Conservation (phyloP, 495 filamentous ascomycete genomes). For the Aspergillus baeticus region DNA sequence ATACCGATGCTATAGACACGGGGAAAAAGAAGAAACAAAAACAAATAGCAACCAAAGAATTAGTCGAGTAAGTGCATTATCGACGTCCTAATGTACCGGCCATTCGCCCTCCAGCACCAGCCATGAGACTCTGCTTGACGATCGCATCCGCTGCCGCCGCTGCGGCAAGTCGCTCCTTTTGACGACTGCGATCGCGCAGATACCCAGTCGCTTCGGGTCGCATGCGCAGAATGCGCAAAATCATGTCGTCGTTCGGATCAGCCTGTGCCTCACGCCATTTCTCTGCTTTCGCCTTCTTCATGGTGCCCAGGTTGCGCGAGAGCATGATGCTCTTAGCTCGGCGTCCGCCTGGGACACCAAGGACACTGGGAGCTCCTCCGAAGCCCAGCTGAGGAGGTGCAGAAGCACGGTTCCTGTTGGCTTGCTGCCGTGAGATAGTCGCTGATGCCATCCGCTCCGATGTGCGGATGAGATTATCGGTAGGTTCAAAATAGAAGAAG, state of each 20-base stretch:
- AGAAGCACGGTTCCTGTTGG: slow-evolving; percentile 64
- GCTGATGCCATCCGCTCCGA: slow-evolving; percentile 94
- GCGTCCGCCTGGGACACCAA: slow-evolving; percentile 67
- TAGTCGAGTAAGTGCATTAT: slow-evolving; percentile 15
- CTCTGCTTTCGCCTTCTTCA: slow-evolving; percentile 92
- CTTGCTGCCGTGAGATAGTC: slow-evolving; percentile 74
- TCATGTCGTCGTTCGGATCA: slow-evolving; percentile 98
- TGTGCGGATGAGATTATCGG: slow-evolving; percentile 86
- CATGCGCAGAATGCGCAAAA: slow-evolving; percentile 93
- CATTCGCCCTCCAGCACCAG: slow-evolving; percentile 64
- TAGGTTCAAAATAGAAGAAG: slow-evolving; percentile 97
- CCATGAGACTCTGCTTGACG: slow-evolving; percentile 84
- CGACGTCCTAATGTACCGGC: slow-evolving; percentile 51
- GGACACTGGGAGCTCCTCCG: slow-evolving; percentile 60
- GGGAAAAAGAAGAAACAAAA: slow-evolving; percentile 5
- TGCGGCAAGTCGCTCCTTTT: slow-evolving; percentile 90
- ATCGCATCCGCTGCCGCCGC: slow-evolving; percentile 91
- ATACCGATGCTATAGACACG: slow-evolving; percentile 5
- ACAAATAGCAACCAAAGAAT: not conserved
- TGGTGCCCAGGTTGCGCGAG: slow-evolving; percentile 90
- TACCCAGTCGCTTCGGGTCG: slow-evolving; percentile 90
- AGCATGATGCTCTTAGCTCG: slow-evolving; percentile 94
- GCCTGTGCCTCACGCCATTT: slow-evolving; percentile 94
- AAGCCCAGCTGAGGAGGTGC: slow-evolving; percentile 63
- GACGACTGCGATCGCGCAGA: slow-evolving; percentile 83